Evolutionary conservation across 768 basidiomycete genomes (phyloP).

Genomic region (Xerocomellus amylosporus): DNA sequence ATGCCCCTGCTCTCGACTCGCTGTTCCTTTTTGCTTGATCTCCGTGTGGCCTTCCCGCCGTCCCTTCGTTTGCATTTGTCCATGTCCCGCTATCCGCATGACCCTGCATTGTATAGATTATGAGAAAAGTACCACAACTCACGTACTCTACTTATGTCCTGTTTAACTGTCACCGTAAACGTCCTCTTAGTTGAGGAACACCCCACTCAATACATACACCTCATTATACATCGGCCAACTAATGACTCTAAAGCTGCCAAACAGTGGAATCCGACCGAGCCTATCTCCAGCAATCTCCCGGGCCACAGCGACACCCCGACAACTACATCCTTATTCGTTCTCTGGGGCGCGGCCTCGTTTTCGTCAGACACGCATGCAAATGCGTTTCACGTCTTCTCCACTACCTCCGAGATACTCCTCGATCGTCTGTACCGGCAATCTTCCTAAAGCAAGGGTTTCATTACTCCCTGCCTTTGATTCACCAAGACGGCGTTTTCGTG

Average conservation of each 20-base stretch:
- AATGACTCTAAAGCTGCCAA: too few species aligned
- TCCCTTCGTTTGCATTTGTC: conserved; percentile 26
- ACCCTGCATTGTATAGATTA: conserved; percentile 28
- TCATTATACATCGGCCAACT: too few species aligned
- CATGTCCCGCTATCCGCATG: conserved; percentile 2
- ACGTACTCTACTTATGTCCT: conserved; percentile 22
- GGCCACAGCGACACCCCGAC: too few species aligned
- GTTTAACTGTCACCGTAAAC: conserved; percentile 15
- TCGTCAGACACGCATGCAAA: background rate
- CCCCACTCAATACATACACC: conserved; percentile 25
- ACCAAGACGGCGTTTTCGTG: background rate
- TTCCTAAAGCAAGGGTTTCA: background rate
- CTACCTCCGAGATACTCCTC: background rate
- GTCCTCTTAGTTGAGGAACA: conserved; percentile 15
- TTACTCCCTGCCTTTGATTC: background rate
- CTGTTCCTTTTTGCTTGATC: conserved; percentile 9
- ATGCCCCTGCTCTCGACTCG: background rate
- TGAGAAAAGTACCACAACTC: conserved; percentile 29
- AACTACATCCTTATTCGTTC: too few species aligned
- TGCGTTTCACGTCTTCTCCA: conserved; percentile 11
- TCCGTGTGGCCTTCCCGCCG: conserved; percentile 14
- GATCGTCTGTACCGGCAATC: background rate
- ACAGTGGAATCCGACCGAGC: too few species aligned
- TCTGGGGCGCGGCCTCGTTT: too few species aligned
- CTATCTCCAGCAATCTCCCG: too few species aligned